Percentiles rank a stretch among this genome's conserved stretches.
Evolutionary conservation across 2,329 filamentous ascomycete genomes (phyloP).

Genomic region (Orbilia quercus): DNA sequence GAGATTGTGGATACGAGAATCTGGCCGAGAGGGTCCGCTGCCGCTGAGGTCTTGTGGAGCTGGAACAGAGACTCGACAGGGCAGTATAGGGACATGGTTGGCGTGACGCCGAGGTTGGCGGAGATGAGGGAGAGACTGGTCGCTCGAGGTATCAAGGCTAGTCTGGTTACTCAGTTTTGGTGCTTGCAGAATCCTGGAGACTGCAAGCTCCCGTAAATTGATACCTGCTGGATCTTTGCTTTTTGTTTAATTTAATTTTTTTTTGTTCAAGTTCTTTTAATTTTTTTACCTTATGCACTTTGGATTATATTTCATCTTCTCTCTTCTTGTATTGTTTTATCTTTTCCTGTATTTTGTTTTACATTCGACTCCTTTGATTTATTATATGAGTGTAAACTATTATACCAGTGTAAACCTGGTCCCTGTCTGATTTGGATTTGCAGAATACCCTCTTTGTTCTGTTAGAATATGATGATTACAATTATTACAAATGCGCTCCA

Average conservation of each 20-base stretch:
- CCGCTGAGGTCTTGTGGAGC: conserved; percentile 83
- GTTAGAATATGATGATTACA: no score
- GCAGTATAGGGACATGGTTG: conserved; percentile 76
- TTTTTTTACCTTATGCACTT: no score
- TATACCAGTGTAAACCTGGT: no score
- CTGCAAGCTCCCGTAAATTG: conserved; percentile 35
- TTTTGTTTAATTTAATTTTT: background rate
- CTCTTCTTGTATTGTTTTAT: no score
- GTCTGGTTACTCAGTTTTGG: conserved; percentile 61
- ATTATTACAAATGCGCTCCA: no score
- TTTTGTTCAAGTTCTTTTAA: conserved; percentile 1
- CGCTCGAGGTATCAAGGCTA: conserved; percentile 72
- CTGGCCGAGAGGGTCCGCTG: conserved; percentile 81
- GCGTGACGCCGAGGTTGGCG: conserved; percentile 75
- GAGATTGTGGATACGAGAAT: conserved; percentile 79
- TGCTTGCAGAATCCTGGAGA: conserved; percentile 59
- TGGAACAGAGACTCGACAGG: conserved; percentile 74
- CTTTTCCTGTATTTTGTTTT: no score
- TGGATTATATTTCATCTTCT: no score
- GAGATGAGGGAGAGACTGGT: conserved; percentile 83
- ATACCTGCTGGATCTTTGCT: background rate
- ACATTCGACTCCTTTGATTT: no score
- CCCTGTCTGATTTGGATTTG: no score
- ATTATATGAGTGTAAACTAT: no score
- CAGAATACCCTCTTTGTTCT: no score